Evolutionary conservation across 2,329 filamentous ascomycete genomes (phyloP).

Genomic region (Microdochium trichocladiopsis): DNA sequence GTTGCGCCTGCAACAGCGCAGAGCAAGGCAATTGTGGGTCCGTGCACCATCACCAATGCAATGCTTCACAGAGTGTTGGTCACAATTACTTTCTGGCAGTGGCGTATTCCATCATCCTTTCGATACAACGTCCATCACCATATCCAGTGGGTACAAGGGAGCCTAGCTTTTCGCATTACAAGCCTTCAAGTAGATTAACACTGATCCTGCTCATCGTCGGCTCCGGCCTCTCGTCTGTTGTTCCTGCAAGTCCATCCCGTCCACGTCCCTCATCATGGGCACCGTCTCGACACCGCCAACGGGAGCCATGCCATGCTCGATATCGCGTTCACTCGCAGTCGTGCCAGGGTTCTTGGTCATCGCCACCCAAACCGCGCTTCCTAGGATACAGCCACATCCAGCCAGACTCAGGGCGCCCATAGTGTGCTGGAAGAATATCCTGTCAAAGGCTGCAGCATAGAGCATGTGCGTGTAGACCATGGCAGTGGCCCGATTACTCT

Average conservation of each 20-base stretch:
- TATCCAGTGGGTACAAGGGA: too few relatives aligned
- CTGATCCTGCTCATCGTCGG: not conserved
- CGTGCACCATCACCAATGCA: not conserved
- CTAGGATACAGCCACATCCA: conserved; percentile 45
- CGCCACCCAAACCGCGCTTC: conserved; percentile 43
- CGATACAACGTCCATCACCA: too few relatives aligned
- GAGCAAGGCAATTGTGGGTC: not conserved
- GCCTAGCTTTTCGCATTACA: too few relatives aligned
- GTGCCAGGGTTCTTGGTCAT: conserved; percentile 28
- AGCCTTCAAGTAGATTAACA: not conserved
- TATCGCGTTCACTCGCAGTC: not conserved
- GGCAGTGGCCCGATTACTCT: conserved; percentile 48
- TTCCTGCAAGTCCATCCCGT: not conserved
- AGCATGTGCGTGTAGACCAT: conserved; percentile 55
- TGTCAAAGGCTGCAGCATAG: conserved; percentile 45
- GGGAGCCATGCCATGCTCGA: not conserved
- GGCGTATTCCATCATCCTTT: too few relatives aligned
- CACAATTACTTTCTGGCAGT: too few relatives aligned
- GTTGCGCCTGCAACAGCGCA: not conserved
- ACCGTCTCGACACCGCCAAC: not conserved
- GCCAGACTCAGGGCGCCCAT: conserved; percentile 42
- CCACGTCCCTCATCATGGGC: not conserved
- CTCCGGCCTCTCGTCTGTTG: not conserved
- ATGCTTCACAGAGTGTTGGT: too few relatives aligned
- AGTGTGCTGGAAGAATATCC: conserved; percentile 41